These are phyloP conservation scores for Pseudotulostoma volvatum DNA, from an alignment of 495 filamentous ascomycete species.

Conservation along the genomic window DNA sequence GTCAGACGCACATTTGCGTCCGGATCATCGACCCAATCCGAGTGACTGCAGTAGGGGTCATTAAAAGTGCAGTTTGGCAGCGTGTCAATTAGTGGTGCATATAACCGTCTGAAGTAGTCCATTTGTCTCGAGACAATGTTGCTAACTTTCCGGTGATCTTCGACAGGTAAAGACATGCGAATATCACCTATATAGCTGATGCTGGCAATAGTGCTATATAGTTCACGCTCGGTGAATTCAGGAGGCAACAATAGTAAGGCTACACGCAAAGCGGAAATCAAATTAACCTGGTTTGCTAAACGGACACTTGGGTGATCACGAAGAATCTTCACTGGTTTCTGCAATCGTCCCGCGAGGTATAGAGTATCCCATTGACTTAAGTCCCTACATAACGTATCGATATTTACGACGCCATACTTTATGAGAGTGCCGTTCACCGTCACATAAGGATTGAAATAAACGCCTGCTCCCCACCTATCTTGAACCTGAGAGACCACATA, in stretches of 20 bases:
- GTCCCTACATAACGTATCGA: slow-evolving; percentile 73
- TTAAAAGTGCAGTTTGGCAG: slow-evolving; percentile 76
- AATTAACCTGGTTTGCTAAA: slow-evolving; percentile 85
- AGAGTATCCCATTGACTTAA: slow-evolving; percentile 79
- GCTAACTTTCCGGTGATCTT: slow-evolving; percentile 80
- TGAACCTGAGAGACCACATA: slow-evolving; percentile 68
- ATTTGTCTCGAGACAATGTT: slow-evolving; percentile 91
- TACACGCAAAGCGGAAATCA: slow-evolving; percentile 77
- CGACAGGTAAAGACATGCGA: slow-evolving; percentile 72
- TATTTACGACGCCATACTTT: slow-evolving; percentile 92
- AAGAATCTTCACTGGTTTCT: slow-evolving; percentile 96
- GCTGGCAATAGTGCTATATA: slow-evolving; percentile 78
- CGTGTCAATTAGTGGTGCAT: slow-evolving; percentile 72
- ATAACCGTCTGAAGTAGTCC: slow-evolving; percentile 75
- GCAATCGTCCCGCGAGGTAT: slow-evolving; percentile 84
- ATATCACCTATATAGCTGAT: slow-evolving; percentile 91
- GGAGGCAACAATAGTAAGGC: slow-evolving; percentile 73
- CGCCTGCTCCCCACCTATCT: slow-evolving; percentile 76
- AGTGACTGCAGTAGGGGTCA: slow-evolving; percentile 44
- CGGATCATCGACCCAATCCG: slow-evolving; percentile 50
- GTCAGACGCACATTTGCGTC: slow-evolving; percentile 41
- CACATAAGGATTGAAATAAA: slow-evolving; percentile 94
- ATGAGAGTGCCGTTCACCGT: slow-evolving; percentile 92
- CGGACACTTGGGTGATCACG: slow-evolving; percentile 83
- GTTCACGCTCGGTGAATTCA: slow-evolving; percentile 67